Evolutionary conservation across 768 basidiomycete genomes (phyloP).

Genomic region (Trametes coccinea): DNA sequence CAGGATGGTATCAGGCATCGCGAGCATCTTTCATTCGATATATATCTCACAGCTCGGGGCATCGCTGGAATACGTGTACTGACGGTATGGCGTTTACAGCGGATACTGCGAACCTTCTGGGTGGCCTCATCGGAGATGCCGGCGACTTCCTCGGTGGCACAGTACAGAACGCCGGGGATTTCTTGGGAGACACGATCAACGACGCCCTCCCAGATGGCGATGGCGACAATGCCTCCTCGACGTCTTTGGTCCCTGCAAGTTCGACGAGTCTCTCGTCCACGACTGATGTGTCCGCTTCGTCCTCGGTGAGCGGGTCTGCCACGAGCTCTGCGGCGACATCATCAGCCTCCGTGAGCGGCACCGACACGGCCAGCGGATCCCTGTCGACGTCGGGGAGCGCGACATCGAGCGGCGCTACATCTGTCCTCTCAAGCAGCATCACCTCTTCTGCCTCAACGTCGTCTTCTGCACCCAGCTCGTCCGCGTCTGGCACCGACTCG

Average conservation of each 20-base stretch:
- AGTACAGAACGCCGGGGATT: not conserved
- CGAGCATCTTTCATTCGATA: no score
- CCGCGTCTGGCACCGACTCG: constrained; percentile 1
- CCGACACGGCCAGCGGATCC: not conserved
- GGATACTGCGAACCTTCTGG: not conserved
- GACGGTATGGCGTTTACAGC: not conserved
- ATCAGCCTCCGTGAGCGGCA: constrained; percentile 5
- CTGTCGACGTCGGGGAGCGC: constrained; percentile 14
- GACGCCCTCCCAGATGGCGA: not conserved
- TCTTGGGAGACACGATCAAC: not conserved
- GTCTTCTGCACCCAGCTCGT: constrained; percentile 2
- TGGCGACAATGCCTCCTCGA: not conserved
- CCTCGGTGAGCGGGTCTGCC: constrained; percentile 1
- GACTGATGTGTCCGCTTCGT: not conserved
- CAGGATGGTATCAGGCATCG: no score
- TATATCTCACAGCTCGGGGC: no score
- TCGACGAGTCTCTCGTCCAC: constrained; percentile 14
- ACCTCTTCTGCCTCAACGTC: not conserved
- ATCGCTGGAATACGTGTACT: not conserved
- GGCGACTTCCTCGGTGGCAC: constrained; percentile 6
- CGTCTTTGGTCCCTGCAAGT: constrained; percentile 15
- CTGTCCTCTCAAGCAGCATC: not conserved
- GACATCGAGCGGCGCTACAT: not conserved
- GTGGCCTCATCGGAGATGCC: not conserved
- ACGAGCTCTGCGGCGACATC: not conserved